Evolutionary conservation across 1,284 basidiomycete genomes (phyloP).

Genomic region (Ceratobasidium sp.): DNA sequence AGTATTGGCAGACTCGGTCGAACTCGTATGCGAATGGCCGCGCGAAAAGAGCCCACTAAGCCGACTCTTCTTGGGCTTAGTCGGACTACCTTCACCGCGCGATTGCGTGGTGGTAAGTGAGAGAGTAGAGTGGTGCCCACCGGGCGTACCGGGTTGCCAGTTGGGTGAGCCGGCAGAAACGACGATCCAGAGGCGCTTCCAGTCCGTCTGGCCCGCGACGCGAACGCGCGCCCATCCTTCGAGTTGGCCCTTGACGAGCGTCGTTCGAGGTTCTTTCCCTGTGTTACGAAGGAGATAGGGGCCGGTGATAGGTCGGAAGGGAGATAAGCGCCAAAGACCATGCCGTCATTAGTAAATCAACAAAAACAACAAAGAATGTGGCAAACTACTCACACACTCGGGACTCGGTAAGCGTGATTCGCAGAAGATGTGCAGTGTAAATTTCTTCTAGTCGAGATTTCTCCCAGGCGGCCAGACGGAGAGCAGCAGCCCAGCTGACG

Average conservation of each 20-base stretch:
- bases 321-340: conserved; percentile 12
- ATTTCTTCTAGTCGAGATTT: conserved; percentile 96
- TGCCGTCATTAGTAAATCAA: conserved; percentile 24
- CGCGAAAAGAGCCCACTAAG: conserved; percentile 43
- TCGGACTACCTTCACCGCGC: neutral
- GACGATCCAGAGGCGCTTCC: conserved; percentile 94
- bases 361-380: conserved; percentile 48
- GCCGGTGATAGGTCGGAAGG: conserved; percentile 1
- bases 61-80: conserved; percentile 39
- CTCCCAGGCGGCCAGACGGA: conserved; percentile 95
- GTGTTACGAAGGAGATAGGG: neutral
- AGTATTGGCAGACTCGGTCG: conserved; percentile 17
- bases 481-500: conserved; percentile 91
- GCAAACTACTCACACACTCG: conserved; percentile 59
- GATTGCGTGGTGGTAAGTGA: conserved; percentile 32
- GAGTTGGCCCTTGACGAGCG: conserved; percentile 80
- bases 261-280: conserved; percentile 77
- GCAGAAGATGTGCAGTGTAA: conserved; percentile 94
- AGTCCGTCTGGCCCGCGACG: conserved; percentile 94
- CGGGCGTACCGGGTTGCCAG: conserved; percentile 54
- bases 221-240: conserved; percentile 96
- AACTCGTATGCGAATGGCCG: conserved; percentile 29
- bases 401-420: conserved; percentile 73
- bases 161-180: conserved; percentile 60
- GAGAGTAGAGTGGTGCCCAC: conserved; percentile 51